A percentile compares a stretch with the other conserved stretches of the same genome.
Conservation (phyloP, 1,284 basidiomycete species). For the Fomitopsis palustris region DNA sequence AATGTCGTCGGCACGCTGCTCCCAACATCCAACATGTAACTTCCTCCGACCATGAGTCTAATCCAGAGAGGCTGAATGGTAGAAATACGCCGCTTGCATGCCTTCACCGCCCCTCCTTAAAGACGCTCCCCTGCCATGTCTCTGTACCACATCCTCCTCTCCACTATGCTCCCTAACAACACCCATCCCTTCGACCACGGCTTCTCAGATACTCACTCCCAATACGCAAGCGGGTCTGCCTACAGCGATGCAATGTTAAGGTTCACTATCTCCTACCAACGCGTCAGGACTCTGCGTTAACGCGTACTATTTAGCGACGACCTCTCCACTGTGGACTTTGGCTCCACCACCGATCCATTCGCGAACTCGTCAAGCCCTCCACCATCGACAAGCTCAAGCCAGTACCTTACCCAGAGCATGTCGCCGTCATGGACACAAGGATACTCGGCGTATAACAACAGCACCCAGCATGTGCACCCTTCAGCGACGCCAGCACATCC, state of each 20-base stretch:
- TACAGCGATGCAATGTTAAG: not conserved
- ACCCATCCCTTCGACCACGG: not conserved
- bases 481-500: not conserved
- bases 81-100: not conserved
- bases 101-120: not conserved
- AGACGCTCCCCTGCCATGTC: not conserved
- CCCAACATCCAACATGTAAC: not conserved
- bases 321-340: not conserved
- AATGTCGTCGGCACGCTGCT: not conserved
- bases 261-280: not conserved
- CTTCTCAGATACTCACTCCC: not conserved
- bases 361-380: not conserved
- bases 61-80: not conserved
- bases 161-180: not conserved
- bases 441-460: not conserved
- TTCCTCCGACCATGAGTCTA: not conserved
- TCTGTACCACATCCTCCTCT: not conserved
- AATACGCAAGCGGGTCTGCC: not conserved
- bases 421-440: not conserved
- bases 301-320: not conserved
- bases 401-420: not conserved
- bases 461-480: not conserved
- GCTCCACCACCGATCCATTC: not conserved
- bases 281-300: not conserved
- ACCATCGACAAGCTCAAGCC: not conserved